Conservation (phyloP, 805 yeast genomes). For the Kluyveromyces dobzhanskii region DNA sequence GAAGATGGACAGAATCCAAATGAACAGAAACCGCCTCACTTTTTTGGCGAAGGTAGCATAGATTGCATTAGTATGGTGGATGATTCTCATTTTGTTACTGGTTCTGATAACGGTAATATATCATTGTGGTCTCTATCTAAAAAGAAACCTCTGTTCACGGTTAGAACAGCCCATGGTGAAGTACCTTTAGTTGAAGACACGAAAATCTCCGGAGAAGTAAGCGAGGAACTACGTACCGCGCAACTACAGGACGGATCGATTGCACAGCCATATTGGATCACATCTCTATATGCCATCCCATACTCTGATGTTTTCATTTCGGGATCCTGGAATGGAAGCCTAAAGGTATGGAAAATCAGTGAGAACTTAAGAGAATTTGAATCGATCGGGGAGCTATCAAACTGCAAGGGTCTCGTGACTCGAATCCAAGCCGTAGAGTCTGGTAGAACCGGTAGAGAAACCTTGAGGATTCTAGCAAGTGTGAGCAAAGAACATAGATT, state of each 20-base stretch:
- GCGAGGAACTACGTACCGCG: constrained; percentile 27
- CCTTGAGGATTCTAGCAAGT: constrained; percentile 52
- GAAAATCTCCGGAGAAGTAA: constrained; percentile 46
- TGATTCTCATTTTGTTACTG: constrained; percentile 87
- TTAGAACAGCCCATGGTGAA: constrained; percentile 71
- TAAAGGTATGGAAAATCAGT: constrained; percentile 71
- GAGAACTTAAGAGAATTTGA: constrained; percentile 56
- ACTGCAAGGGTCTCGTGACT: constrained; percentile 64
- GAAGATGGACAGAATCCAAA: constrained; percentile 23
- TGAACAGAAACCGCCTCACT: constrained; percentile 29
- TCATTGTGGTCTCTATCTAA: constrained; percentile 86
- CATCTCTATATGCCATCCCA: constrained; percentile 74
- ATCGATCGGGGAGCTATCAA: constrained; percentile 45
- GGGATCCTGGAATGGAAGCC: constrained; percentile 80
- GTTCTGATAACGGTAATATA: constrained; percentile 88
- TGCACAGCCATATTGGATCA: constrained; percentile 77
- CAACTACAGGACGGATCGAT: constrained; percentile 49
- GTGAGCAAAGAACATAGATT: constrained; percentile 78
- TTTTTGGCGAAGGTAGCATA: constrained; percentile 74
- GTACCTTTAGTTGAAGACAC: constrained; percentile 41
- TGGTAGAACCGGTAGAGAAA: constrained; percentile 45
- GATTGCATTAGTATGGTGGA: constrained; percentile 89
- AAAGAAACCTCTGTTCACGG: constrained; percentile 73
- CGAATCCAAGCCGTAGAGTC: constrained; percentile 47
- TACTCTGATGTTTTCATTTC: constrained; percentile 75